Percentiles rank a stretch among this genome's conserved stretches.
Conservation (phyloP, 1,139 yeast genomes). For the Candida pseudoviswanathii region DNA sequence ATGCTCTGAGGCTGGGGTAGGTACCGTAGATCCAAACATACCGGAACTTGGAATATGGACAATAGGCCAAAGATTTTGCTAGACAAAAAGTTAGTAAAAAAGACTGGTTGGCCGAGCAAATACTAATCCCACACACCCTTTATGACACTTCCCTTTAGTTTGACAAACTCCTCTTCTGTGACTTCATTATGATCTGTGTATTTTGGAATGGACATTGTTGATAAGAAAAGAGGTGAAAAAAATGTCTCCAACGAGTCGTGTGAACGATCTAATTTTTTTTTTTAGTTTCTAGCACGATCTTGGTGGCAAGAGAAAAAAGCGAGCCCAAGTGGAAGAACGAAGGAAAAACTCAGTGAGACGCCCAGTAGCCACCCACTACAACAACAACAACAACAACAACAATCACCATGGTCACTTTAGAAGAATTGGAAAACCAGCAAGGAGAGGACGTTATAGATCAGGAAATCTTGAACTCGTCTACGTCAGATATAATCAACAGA, state of each 20-base stretch:
- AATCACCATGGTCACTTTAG: conserved; percentile 61
- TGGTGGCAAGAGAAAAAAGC: background rate
- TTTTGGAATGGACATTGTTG: conserved; percentile 11
- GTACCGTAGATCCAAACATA: conserved; percentile 25
- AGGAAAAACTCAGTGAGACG: background rate
- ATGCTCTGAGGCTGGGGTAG: too few relatives aligned
- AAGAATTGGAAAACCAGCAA: conserved; percentile 58
- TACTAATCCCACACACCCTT: conserved; percentile 26
- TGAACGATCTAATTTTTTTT: conserved; percentile 5
- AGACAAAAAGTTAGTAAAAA: conserved; percentile 9
- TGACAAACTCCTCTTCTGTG: conserved; percentile 27
- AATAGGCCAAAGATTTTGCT: conserved; percentile 62
- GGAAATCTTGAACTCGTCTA: conserved; percentile 77
- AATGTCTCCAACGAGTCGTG: conserved; percentile 6
- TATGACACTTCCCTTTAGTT: conserved; percentile 28
- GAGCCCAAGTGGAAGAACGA: background rate
- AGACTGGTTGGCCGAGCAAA: background rate
- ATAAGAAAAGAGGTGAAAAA: background rate
- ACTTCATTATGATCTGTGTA: conserved; percentile 16
- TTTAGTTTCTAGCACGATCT: background rate
- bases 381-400: background rate
- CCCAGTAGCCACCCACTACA: background rate
- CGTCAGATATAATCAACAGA: conserved; percentile 83
- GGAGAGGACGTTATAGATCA: conserved; percentile 65
- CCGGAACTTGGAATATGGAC: conserved; percentile 83